Percentiles rank a stretch among this genome's conserved stretches.
Conservation (phyloP, 139 green algal genomes). For the Pleodorina starrii region DNA sequence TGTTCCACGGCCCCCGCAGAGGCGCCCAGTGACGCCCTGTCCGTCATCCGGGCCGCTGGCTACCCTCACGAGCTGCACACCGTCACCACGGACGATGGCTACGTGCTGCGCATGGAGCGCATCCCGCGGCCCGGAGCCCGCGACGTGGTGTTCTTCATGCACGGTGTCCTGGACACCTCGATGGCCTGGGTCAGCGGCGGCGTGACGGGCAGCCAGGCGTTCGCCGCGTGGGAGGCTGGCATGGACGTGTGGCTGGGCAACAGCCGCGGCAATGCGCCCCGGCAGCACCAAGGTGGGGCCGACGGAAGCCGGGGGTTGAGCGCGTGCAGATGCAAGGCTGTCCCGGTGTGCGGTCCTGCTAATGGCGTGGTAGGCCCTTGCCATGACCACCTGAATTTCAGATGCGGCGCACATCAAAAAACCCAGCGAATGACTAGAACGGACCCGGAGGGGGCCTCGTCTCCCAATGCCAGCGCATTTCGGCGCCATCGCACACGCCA, state of each 20-base stretch:
- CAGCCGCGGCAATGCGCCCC: slow-evolving; percentile 86
- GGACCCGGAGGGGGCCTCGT: not conserved
- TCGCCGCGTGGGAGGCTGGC: slow-evolving; percentile 92
- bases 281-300: slow-evolving; percentile 72
- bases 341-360: not conserved
- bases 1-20: not conserved
- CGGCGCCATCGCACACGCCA: no score
- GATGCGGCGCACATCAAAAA: slow-evolving; percentile 16
- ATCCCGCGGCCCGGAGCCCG: slow-evolving; percentile 79
- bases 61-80: slow-evolving; percentile 73
- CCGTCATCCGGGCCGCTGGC: slow-evolving; percentile 54
- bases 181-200: slow-evolving; percentile 92
- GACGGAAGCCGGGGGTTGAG: no score
- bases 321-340: not conserved
- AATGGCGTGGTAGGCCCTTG: slow-evolving; percentile 24
- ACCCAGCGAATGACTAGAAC: not conserved
- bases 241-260: slow-evolving; percentile 97
- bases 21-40: not conserved
- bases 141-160: slow-evolving; percentile 90
- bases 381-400: slow-evolving; percentile 8
- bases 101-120: slow-evolving; percentile 88
- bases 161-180: slow-evolving; percentile 91
- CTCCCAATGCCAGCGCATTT: no score
- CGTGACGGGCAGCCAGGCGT: slow-evolving; percentile 86
- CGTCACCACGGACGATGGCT: slow-evolving; percentile 69